Evolutionary conservation across 768 basidiomycete genomes (phyloP).

Genomic region (Panaeolus cyanescens): DNA sequence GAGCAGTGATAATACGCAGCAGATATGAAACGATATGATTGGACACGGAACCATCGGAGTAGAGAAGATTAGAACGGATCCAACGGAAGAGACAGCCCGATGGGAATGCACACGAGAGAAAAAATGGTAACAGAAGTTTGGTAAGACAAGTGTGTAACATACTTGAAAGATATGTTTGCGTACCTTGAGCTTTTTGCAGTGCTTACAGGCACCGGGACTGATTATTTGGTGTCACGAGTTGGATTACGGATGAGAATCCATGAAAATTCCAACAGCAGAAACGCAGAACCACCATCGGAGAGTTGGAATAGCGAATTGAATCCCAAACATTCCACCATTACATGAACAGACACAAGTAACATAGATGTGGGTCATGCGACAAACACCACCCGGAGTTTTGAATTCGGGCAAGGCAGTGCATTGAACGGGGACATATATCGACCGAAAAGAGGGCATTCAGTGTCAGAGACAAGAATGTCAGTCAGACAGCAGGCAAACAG

Average conservation of each 20-base stretch:
- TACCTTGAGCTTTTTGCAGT: constrained; percentile 90
- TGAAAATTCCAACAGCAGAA: not conserved
- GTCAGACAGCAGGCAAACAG: not conserved
- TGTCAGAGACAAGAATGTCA: not conserved
- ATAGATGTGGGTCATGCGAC: not conserved
- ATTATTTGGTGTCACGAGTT: not conserved
- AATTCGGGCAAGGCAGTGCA: not conserved
- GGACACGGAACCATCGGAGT: constrained; percentile 4
- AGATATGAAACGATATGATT: not conserved
- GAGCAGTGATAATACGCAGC: not conserved
- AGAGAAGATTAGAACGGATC: constrained; percentile 1
- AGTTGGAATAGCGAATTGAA: not conserved
- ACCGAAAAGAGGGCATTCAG: not conserved
- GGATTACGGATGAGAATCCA: not conserved
- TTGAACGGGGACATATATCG: not conserved
- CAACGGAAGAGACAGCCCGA: not conserved
- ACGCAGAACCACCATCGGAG: not conserved
- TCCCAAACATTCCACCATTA: not conserved
- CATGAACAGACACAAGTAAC: not conserved
- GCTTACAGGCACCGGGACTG: constrained; percentile 81
- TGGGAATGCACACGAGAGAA: not conserved
- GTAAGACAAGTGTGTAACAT: not conserved
- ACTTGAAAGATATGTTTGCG: constrained; percentile 21
- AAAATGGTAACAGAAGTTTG: not conserved
- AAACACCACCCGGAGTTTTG: not conserved